These are phyloP conservation scores for Calocybe gambosa DNA, from an alignment of 1,284 basidiomycete genomes.

Conservation along the genomic window DNA sequence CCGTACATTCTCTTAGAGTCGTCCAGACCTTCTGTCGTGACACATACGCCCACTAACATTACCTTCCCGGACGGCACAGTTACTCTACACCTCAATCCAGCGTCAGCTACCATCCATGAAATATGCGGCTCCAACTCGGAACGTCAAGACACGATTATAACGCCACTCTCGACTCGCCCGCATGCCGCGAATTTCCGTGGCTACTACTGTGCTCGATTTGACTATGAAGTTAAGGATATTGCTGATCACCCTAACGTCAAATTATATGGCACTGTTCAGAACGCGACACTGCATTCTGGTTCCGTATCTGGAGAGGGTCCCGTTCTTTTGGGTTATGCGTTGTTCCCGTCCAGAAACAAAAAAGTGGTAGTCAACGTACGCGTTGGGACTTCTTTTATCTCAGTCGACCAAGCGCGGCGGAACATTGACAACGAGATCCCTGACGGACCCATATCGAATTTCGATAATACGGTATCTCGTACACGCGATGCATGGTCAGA, in stretches of 20 bases:
- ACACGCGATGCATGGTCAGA: slow-evolving; percentile 66
- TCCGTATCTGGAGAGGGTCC: slow-evolving; percentile 31
- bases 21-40: slow-evolving; percentile 55
- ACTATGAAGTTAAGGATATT: slow-evolving; percentile 18
- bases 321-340: slow-evolving; percentile 54
- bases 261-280: slow-evolving; percentile 45
- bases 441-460: slow-evolving; percentile 33
- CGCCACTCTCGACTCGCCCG: slow-evolving; percentile 48
- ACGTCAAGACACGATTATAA: slow-evolving; percentile 69
- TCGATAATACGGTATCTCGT: slow-evolving; percentile 56
- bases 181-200: slow-evolving; percentile 48
- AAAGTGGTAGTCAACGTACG: slow-evolving; percentile 33
- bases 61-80: slow-evolving; percentile 59
- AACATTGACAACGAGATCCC: slow-evolving; percentile 62
- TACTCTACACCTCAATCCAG: slow-evolving; percentile 26
- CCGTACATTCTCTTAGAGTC: slow-evolving; percentile 72
- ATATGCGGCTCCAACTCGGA: slow-evolving; percentile 69
- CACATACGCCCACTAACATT: slow-evolving; percentile 53
- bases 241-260: slow-evolving; percentile 21
- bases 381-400: slow-evolving; percentile 77
- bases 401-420: slow-evolving; percentile 62
- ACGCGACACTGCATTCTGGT: slow-evolving; percentile 33
- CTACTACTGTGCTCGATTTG: slow-evolving; percentile 76
- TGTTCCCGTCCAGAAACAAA: slow-evolving; percentile 31
- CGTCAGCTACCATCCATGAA: slow-evolving; percentile 32